Evolutionary conservation across 345 rosid genomes (phyloP).

Genomic region (Cardamine occulta): DNA sequence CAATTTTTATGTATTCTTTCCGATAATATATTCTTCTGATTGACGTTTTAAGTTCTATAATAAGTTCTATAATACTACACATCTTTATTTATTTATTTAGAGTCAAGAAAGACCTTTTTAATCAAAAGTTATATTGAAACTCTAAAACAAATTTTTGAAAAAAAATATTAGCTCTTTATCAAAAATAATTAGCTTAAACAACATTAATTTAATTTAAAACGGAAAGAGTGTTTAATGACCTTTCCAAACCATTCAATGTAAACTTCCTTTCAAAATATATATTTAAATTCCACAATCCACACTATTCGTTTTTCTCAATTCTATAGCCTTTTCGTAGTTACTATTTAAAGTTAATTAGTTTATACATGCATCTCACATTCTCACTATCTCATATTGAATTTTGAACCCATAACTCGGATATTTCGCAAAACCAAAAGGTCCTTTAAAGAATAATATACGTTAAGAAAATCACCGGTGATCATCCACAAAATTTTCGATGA

Average conservation of each 20-base stretch:
- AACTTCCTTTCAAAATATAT: too few relatives aligned
- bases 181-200: too few relatives aligned
- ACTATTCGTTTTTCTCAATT: too few relatives aligned
- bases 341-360: not conserved
- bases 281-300: too few relatives aligned
- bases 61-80: not conserved
- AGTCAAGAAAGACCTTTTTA: not conserved
- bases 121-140: too few relatives aligned
- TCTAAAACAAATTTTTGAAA: too few relatives aligned
- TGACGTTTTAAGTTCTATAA: not conserved
- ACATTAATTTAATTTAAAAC: too few relatives aligned
- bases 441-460: not conserved
- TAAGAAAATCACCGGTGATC: not conserved
- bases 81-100: too few relatives aligned
- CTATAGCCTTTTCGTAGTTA: not conserved
- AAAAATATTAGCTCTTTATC: too few relatives aligned
- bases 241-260: too few relatives aligned
- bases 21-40: not conserved
- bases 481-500: constrained; percentile 1
- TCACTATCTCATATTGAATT: not conserved
- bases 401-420: not conserved
- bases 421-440: constrained; percentile 9
- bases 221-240: too few relatives aligned
- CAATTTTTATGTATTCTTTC: not conserved
- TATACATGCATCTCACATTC: not conserved